Base-by-base conservation (phyloP, 225 moss, liverwort and hornwort species). In the Rhytidiadelphus loreus region DNA sequence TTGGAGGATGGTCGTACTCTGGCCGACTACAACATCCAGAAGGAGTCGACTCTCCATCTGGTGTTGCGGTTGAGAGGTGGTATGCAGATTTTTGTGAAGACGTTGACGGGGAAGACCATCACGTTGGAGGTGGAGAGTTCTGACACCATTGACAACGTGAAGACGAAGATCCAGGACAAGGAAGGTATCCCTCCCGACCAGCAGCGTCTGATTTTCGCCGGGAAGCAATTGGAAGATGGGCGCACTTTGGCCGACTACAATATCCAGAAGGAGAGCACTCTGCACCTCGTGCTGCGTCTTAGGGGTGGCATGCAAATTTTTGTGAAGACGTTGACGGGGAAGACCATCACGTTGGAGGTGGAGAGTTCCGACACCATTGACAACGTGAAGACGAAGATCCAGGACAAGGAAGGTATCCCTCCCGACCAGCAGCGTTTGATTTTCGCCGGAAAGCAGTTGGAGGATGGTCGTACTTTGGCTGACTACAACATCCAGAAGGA, bases 391-490 rank as follows among this genome's bases (percentile, higher is more conserved):
- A 80, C 59, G 7, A 80, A 80, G 41, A 59, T 80, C 12, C 59
- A 80, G 29, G 59, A 80, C 1, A 80, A 80, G 29, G 80, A 80
- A 20, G 80, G 80, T 20, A 80, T 80, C 8, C 58, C 58, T 2
- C 80, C 58, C 3, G 29, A 80, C 41, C 41, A 80, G 41, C 43
- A 80, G 59, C 41, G 29, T 11, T 0, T 80, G 39, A 80, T 80
- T 1, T 80, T 80, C 5, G 80, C 43, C 2, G 59, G 59, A 0
- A 80, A 80, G 59, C 80, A 80, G 6, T 80, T 80, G 59, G 59
- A 80, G 20, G 59, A 59, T 0, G 80, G 80, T 0, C 41, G 59
- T 0, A 80, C 41, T 0, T 2, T 80, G 2, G 80, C 59, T 1
- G 41, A 80, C 8, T 59, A 80, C 59, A 80, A 80, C 60, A 81